These are phyloP conservation scores for Cercospora sp. DNA, from an alignment of 2,329 filamentous ascomycete species.

Conservation along the genomic window DNA sequence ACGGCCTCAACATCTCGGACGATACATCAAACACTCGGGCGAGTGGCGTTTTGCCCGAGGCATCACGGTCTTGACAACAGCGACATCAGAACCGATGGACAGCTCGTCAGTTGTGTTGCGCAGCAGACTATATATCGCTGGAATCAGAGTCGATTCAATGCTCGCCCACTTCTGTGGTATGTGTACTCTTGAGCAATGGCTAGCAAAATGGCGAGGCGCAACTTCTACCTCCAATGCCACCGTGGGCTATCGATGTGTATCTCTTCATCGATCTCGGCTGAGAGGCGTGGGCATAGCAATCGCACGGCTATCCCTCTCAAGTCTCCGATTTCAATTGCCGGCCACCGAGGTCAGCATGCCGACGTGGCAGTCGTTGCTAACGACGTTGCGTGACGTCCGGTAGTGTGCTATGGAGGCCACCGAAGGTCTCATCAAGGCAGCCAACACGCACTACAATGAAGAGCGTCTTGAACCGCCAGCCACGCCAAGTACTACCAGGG, in stretches of 20 bases:
- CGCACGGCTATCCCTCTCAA: not conserved
- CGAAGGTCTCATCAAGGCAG: not conserved
- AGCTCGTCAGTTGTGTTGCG: not conserved
- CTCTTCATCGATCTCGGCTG: not conserved
- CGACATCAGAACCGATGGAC: not conserved
- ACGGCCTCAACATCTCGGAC: not conserved
- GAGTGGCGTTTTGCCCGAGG: not conserved
- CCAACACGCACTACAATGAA: not conserved
- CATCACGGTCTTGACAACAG: not conserved
- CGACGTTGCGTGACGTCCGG: not conserved
- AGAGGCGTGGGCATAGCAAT: not conserved
- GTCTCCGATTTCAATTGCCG: not conserved
- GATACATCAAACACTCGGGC: not conserved
- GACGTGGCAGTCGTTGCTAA: not conserved
- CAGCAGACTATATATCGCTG: not conserved
- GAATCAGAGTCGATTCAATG: not conserved
- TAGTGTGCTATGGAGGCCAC: not conserved
- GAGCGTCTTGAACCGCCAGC: not conserved
- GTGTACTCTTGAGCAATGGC: not conserved
- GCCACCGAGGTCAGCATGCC: not conserved
- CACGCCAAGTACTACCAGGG: not conserved
- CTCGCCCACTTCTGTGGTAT: not conserved
- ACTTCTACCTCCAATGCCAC: not conserved
- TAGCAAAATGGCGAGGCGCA: not conserved
- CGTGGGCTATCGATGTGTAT: not conserved